phyloP scores from a whole-genome alignment of 148 eudicot genomes.

The Pharnaceum exiguum region DNA sequence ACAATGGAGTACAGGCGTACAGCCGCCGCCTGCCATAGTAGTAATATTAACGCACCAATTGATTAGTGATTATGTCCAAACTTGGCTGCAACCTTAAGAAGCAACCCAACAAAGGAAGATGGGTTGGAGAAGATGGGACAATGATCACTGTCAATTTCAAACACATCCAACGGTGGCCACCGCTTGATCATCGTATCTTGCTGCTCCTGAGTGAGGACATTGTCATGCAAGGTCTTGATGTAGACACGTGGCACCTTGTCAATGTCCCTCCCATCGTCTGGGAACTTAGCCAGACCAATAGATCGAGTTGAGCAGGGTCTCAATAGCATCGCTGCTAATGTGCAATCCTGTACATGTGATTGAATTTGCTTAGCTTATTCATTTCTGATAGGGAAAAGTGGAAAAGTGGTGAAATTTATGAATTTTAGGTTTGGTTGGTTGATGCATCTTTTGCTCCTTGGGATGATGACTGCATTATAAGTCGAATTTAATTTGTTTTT shows the following conservation, averaged over 20 bases:
- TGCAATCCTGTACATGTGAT: slow-evolving; percentile 17
- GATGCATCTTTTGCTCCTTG: too few species aligned
- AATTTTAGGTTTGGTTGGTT: too few species aligned
- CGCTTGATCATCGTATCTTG: slow-evolving; percentile 27
- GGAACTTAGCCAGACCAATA: slow-evolving; percentile 3
- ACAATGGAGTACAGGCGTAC: background rate
- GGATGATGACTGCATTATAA: too few species aligned
- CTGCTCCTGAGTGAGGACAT: background rate
- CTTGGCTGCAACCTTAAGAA: slow-evolving; percentile 14
- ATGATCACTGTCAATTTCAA: slow-evolving; percentile 30
- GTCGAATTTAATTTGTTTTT: too few species aligned
- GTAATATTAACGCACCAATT: background rate
- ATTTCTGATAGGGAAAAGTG: too few species aligned
- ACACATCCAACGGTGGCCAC: slow-evolving; percentile 32
- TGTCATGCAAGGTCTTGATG: slow-evolving; percentile 30
- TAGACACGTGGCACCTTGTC: slow-evolving; percentile 30
- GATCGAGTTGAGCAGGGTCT: slow-evolving; percentile 16
- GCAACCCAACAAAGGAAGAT: slow-evolving; percentile 15
- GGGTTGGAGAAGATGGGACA: slow-evolving; percentile 29
- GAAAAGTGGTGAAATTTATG: too few species aligned
- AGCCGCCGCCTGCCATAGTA: background rate
- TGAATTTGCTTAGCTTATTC: too few species aligned
- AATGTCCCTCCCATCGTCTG: slow-evolving; percentile 1
- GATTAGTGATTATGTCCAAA: background rate
- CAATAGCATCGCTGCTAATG: slow-evolving; percentile 23